These are phyloP conservation scores for Kitagawia praeruptora DNA, from an alignment of 129 eudicot species.

Conservation along the genomic window DNA sequence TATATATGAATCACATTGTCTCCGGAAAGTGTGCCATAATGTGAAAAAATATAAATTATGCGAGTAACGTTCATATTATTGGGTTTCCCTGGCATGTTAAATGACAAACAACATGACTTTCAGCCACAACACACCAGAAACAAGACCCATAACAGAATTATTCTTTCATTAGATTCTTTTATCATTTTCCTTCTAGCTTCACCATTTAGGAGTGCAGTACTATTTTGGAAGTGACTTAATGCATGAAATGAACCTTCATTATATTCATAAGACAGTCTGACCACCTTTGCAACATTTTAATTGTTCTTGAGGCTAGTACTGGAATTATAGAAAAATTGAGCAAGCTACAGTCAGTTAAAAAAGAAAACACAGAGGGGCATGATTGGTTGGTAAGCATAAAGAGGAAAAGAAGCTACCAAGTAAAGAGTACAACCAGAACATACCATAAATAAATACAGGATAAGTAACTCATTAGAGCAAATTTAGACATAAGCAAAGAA, in stretches of 20 bases:
- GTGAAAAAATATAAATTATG: neutral
- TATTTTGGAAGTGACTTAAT: neutral
- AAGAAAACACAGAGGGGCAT: constrained; percentile 3
- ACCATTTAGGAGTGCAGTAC: neutral
- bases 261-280: neutral
- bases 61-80: neutral
- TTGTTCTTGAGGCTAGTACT: neutral
- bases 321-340: neutral
- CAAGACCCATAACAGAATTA: neutral
- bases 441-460: neutral
- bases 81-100: neutral
- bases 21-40: neutral
- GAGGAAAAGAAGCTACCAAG: constrained; percentile 6
- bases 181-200: neutral
- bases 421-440: neutral
- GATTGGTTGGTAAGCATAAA: neutral
- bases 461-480: neutral
- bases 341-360: constrained; percentile 5
- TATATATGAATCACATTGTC: neutral
- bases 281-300: neutral
- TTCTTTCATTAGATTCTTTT: constrained; percentile 1
- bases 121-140: neutral
- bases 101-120: constrained; percentile 6
- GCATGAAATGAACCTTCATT: neutral
- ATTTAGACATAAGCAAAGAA: neutral